Evolutionary conservation across 2,329 filamentous ascomycete genomes (phyloP).

Genomic region (Aphanocladium album): DNA sequence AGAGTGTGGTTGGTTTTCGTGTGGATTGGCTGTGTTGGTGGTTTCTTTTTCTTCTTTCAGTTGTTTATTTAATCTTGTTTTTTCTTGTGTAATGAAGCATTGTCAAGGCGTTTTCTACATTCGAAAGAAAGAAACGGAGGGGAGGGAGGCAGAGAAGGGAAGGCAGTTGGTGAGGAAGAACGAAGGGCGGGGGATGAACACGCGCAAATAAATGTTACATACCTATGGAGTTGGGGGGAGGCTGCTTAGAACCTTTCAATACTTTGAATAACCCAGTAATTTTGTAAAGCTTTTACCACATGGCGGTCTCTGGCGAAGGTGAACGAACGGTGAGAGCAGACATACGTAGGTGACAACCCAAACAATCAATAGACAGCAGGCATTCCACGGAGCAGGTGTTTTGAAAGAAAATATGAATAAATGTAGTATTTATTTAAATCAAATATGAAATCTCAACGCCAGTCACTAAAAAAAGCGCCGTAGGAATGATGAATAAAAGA

Average conservation of each 20-base stretch:
- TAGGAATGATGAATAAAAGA: neutral
- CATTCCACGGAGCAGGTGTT: no score
- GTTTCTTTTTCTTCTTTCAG: neutral
- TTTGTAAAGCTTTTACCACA: neutral
- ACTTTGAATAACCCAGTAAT: slow-evolving; percentile 5
- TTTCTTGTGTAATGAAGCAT: slow-evolving; percentile 11
- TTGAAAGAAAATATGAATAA: no score
- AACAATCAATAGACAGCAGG: no score
- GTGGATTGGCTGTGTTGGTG: neutral
- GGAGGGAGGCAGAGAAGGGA: neutral
- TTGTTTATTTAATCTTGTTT: neutral
- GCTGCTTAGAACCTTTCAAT: neutral
- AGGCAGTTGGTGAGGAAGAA: no score
- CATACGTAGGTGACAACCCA: neutral
- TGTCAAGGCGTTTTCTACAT: slow-evolving; percentile 10
- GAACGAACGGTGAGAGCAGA: no score
- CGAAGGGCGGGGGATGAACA: neutral
- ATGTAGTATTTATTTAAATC: neutral
- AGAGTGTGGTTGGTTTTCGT: neutral
- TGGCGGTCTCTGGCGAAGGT: neutral
- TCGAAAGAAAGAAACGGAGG: neutral
- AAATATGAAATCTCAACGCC: neutral
- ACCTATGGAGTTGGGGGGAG: neutral
- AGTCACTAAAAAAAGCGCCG: neutral
- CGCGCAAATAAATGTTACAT: neutral